A percentile compares a stretch with the other conserved stretches of the same genome.
phyloP scores from a whole-genome alignment of 257 asterid species.

The Nyctanthes arbortristis region DNA sequence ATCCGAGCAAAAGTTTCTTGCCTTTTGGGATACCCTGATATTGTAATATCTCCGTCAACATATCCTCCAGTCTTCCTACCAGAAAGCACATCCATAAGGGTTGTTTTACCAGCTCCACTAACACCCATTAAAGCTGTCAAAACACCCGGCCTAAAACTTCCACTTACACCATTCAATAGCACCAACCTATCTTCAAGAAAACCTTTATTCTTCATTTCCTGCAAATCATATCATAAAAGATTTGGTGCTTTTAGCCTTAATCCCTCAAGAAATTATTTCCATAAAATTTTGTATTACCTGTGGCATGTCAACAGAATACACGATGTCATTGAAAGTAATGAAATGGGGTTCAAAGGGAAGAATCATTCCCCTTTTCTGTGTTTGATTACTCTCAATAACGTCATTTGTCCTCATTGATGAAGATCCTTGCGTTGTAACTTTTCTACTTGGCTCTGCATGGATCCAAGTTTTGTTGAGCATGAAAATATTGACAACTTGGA shows the following conservation, averaged over 20 bases:
- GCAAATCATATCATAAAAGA: too few species aligned
- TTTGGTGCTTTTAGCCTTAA: not conserved
- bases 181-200: slow-evolving; percentile 44
- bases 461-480: not conserved
- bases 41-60: slow-evolving; percentile 51
- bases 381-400: slow-evolving; percentile 8
- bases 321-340: slow-evolving; percentile 46
- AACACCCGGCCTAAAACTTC: slow-evolving; percentile 66
- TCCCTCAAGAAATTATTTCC: not conserved
- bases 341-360: slow-evolving; percentile 64
- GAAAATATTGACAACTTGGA: not conserved
- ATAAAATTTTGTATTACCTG: slow-evolving; percentile 36
- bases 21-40: slow-evolving; percentile 65
- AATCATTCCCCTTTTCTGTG: slow-evolving; percentile 39
- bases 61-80: slow-evolving; percentile 80
- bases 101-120: slow-evolving; percentile 79
- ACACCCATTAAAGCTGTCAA: slow-evolving; percentile 77
- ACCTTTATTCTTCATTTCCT: slow-evolving; percentile 50
- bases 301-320: slow-evolving; percentile 67
- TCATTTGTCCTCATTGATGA: not conserved
- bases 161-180: slow-evolving; percentile 63
- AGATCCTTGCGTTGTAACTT: not conserved
- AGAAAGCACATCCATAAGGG: slow-evolving; percentile 73
- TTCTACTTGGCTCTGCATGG: not conserved
- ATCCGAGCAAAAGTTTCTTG: slow-evolving; percentile 77